Base-by-base conservation (phyloP, 768 basidiomycete species). In the Kwoniella mangroviensis region DNA sequence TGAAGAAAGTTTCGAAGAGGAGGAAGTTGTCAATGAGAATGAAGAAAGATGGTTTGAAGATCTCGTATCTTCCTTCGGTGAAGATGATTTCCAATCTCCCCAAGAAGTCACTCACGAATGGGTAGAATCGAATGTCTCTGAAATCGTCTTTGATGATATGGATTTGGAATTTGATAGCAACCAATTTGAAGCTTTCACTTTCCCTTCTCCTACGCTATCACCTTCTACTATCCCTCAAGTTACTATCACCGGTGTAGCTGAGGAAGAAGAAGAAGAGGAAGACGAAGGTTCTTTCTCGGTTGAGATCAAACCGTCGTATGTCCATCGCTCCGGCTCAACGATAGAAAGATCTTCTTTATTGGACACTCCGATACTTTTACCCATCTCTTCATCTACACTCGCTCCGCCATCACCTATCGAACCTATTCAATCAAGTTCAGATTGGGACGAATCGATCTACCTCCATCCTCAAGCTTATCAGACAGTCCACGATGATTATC, bases 11-110 rank as follows among this genome's bases (percentile, higher is more conserved):
- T 15, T 49, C 5, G 78, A 76, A 60, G 75, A 73, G 21, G 75
- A 76, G 59, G 70, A 66, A 53, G 68, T 28, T 15, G 59, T 68
- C 4, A 54, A 17, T 24, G 68, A 68, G 55, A 55, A 62, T 34
- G 70, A 75, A 63, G 68, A 75, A 49, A 69, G 67, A 55, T 80
- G 79, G 79, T 80, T 80, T 45, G 76, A 80, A 55, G 74, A 77
- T 12, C 68, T 80, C 26, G 19, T 77, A 10, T 67, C 71, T 22
- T 73, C 56, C 17, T 58, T 80, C 6, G 79, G 79, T 17, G 76
- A 77, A 26, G 77, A 76, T 19, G 56, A 64, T 19, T 28, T 67
- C 22, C 60, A 57, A 11, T 40, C 40, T 19, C 58, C 6, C 12
- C 41, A 28, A 5, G 65, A 54, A n/a, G 21, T 40, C n/a, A 34